These are phyloP conservation scores for Phyllosticta ampelicida DNA, from an alignment of 2,329 filamentous ascomycete genomes.

Conservation along the genomic window DNA sequence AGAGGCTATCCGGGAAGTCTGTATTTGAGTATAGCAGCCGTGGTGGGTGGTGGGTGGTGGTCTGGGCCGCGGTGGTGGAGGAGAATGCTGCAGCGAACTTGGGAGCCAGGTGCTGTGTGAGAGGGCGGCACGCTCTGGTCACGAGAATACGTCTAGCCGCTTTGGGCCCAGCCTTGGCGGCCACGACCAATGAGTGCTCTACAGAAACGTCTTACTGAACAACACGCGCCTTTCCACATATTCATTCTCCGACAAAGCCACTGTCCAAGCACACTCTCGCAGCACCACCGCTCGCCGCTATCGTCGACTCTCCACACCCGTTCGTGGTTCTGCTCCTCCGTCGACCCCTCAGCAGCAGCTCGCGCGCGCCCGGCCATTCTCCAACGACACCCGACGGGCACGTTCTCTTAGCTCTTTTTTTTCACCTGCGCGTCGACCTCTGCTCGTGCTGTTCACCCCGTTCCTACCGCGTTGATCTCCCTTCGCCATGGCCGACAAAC, in stretches of 20 bases:
- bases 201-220: not conserved
- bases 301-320: not conserved
- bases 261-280: constrained; percentile 6
- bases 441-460: not conserved
- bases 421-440: not conserved
- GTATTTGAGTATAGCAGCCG: constrained; percentile 3
- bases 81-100: not conserved
- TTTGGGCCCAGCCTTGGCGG: no score
- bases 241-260: constrained; percentile 9
- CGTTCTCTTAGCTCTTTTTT: not conserved
- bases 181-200: not conserved
- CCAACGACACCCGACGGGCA: constrained; percentile 3
- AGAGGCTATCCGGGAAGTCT: constrained; percentile 29
- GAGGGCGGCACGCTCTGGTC: not conserved
- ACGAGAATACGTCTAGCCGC: no score
- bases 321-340: not conserved
- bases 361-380: not conserved
- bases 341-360: constrained; percentile 1
- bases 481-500: constrained; percentile 72
- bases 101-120: not conserved
- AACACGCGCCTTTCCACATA: not conserved
- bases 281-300: constrained; percentile 7
- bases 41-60: constrained; percentile 10
- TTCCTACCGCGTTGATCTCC: not conserved
- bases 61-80: not conserved